phyloP scores from a whole-genome alignment of 2,329 filamentous ascomycete species.

The Alternaria consortialis region DNA sequence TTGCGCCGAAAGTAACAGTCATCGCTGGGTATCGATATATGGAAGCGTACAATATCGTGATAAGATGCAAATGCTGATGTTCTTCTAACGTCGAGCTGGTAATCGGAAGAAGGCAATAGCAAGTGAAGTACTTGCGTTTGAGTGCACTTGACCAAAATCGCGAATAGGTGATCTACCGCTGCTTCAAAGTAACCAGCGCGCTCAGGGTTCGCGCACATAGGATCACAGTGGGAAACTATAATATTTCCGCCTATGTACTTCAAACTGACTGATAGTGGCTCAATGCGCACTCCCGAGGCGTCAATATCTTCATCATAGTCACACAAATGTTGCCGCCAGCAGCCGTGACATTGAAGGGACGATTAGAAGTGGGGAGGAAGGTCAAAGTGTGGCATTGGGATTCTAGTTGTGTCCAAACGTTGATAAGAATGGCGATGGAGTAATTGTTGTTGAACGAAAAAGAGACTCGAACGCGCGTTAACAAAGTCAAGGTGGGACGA shows the following conservation, averaged over 20 bases:
- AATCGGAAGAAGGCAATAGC: background rate
- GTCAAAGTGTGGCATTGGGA: background rate
- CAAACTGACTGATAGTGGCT: background rate
- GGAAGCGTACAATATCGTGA: background rate
- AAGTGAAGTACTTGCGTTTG: background rate
- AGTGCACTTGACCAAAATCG: background rate
- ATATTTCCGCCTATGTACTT: background rate
- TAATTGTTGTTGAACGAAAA: background rate
- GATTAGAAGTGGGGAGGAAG: background rate
- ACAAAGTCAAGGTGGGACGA: background rate
- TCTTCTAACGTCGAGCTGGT: background rate
- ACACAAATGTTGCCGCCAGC: background rate
- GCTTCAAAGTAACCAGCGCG: background rate
- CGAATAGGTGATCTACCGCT: background rate
- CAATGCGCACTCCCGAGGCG: background rate
- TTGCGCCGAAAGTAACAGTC: constrained; percentile 72
- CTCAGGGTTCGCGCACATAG: background rate
- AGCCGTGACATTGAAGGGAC: background rate
- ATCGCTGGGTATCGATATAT: constrained; percentile 50
- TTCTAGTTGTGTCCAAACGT: background rate
- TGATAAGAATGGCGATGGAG: background rate
- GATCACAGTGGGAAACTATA: background rate
- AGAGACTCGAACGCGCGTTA: background rate
- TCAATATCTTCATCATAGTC: constrained; percentile 15
- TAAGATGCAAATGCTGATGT: background rate